Evolutionary conservation across 1,284 basidiomycete genomes (phyloP).

Genomic region (Microbotryum violaceum): DNA sequence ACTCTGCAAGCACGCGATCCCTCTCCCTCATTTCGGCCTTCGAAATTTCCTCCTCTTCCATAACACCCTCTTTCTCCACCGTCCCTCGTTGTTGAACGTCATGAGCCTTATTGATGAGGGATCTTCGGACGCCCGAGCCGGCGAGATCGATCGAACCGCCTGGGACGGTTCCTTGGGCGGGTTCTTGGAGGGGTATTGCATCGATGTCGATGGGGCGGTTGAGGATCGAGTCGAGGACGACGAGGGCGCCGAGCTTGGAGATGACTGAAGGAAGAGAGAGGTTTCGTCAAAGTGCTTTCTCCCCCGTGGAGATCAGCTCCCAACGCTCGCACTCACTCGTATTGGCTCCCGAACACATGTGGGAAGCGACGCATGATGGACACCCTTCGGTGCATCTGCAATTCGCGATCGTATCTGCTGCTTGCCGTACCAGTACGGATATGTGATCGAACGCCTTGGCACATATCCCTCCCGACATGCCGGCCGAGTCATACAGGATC

Average conservation of each 20-base stretch:
- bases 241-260: conserved; percentile 63
- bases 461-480: conserved; percentile 62
- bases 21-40: conserved; percentile 11
- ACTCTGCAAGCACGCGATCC: conserved; percentile 7
- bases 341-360: conserved; percentile 35
- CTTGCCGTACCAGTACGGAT: conserved; percentile 56
- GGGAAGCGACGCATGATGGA: conserved; percentile 48
- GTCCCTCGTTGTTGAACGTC: not conserved
- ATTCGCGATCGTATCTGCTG: conserved; percentile 55
- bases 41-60: conserved; percentile 17
- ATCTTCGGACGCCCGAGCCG: conserved; percentile 12
- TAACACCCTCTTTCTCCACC: not conserved
- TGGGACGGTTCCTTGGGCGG: conserved; percentile 9
- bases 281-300: not conserved
- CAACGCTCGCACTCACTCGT: conserved; percentile 7
- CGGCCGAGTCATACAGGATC: conserved; percentile 71
- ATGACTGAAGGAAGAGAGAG: conserved; percentile 42
- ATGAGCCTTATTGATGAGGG: conserved; percentile 7
- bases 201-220: conserved; percentile 49
- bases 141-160: conserved; percentile 27
- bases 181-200: conserved; percentile 31
- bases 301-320: not conserved
- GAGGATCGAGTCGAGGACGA: conserved; percentile 59
- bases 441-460: conserved; percentile 76
- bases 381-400: conserved; percentile 70